Evolutionary conservation across 225 moss, liverwort and hornwort species (phyloP).

Genomic region (Pleurozium schreberi): DNA sequence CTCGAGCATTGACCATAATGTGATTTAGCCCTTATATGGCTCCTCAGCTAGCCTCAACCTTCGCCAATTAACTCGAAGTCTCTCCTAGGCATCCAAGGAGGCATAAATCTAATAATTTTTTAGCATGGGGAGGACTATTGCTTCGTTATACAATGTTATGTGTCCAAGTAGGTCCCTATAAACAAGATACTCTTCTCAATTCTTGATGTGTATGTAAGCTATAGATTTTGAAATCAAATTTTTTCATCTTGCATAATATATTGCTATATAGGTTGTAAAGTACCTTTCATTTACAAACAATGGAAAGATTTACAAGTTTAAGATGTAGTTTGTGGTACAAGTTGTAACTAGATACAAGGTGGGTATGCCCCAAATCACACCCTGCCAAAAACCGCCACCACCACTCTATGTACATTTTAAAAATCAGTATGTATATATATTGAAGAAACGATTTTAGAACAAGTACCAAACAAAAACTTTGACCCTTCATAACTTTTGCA

Average conservation of each 20-base stretch:
- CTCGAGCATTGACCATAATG: too few relatives aligned
- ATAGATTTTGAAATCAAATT: neutral
- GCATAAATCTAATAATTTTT: neutral
- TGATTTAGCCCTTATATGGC: too few relatives aligned
- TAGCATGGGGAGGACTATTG: neutral
- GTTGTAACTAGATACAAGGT: accelerated
- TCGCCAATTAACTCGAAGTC: neutral
- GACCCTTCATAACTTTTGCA: neutral
- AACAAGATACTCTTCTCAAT: neutral
- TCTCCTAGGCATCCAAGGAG: neutral
- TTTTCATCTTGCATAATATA: neutral
- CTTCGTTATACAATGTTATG: neutral
- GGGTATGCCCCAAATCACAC: neutral
- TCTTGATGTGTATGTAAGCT: neutral
- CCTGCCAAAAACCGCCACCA: accelerated
- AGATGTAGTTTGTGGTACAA: neutral
- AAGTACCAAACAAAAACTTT: neutral
- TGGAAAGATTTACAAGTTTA: neutral
- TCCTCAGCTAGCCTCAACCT: accelerated
- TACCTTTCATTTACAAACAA: too few relatives aligned
- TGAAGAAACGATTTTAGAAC: accelerated
- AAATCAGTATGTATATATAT: neutral
- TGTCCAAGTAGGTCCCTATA: accelerated
- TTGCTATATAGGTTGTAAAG: neutral
- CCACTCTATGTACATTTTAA: neutral